A percentile compares a stretch with the other conserved stretches of the same genome.
Conservation (phyloP, 2,329 filamentous ascomycete species). For the Neonectria sp. region DNA sequence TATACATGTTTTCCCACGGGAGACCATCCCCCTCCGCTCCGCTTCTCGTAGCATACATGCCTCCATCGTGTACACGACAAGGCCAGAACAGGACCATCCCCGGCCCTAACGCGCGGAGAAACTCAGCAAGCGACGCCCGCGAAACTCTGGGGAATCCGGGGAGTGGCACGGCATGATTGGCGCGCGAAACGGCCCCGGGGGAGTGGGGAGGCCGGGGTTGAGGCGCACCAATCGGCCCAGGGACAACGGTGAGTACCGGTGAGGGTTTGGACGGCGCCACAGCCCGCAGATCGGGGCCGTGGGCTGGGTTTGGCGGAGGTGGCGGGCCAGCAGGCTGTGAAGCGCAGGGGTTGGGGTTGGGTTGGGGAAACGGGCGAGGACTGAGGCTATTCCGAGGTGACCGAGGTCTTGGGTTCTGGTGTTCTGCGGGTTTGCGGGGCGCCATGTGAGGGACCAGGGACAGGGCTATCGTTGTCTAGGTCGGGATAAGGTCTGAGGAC, state of each 20-base stretch:
- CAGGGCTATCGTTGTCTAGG: background rate
- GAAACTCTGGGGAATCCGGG: constrained; percentile 27
- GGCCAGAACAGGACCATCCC: constrained; percentile 5
- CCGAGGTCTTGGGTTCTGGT: constrained; percentile 14
- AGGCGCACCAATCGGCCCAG: constrained; percentile 30
- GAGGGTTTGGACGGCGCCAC: constrained; percentile 3
- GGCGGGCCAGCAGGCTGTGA: background rate
- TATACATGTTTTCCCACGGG: constrained; percentile 12
- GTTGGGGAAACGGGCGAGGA: background rate
- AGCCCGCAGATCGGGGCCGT: background rate
- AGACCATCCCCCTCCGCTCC: constrained; percentile 6
- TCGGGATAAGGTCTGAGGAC: too few relatives aligned
- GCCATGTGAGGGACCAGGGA: constrained; percentile 21
- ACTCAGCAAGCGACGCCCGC: constrained; percentile 13
- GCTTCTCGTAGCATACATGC: constrained; percentile 19
- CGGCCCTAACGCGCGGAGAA: constrained; percentile 26
- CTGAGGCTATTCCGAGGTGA: constrained; percentile 10
- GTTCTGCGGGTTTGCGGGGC: constrained; percentile 19
- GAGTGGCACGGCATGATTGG: constrained; percentile 23
- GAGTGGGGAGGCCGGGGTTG: constrained; percentile 2
- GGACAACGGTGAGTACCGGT: constrained; percentile 13
- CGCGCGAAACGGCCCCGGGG: constrained; percentile 21
- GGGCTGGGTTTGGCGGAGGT: background rate
- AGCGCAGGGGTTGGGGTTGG: constrained; percentile 18
- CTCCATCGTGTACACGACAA: constrained; percentile 28